Percentiles rank a stretch among this genome's conserved stretches.
Evolutionary conservation across 805 yeast species (phyloP).

Genomic region (Candida andamanensis): DNA sequence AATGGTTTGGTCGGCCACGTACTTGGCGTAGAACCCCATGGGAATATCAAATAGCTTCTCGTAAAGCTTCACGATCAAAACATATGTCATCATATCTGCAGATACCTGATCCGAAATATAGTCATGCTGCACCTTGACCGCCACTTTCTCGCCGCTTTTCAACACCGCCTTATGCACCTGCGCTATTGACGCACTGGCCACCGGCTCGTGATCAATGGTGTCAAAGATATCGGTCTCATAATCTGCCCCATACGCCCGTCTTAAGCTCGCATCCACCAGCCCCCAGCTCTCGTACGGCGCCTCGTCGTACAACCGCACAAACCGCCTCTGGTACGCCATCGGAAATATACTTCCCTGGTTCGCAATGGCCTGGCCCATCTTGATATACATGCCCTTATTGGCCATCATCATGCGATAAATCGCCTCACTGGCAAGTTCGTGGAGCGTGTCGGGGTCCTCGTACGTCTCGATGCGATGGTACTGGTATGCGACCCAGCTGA

Average conservation of each 20-base stretch:
- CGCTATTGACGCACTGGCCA: constrained; percentile 74
- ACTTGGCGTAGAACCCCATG: constrained; percentile 48
- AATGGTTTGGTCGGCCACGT: constrained; percentile 50
- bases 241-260: constrained; percentile 10
- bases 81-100: constrained; percentile 59
- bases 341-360: constrained; percentile 71
- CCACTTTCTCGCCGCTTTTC: constrained; percentile 47
- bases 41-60: constrained; percentile 63
- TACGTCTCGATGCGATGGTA: constrained; percentile 45
- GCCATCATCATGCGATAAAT: constrained; percentile 23
- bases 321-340: constrained; percentile 52
- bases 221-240: constrained; percentile 29
- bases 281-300: constrained; percentile 61
- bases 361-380: constrained; percentile 76
- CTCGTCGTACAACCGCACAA: constrained; percentile 55
- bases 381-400: constrained; percentile 55
- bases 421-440: constrained; percentile 49
- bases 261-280: constrained; percentile 35
- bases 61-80: constrained; percentile 46
- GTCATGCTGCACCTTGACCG: constrained; percentile 62
- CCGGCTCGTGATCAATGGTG: constrained; percentile 48
- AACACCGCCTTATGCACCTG: constrained; percentile 59
- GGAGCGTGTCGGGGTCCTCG: constrained; percentile 43
- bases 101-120: constrained; percentile 55
- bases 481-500: constrained; percentile 52